Conservation (phyloP, 148 eudicot species). For the Polygonum aviculare region DNA sequence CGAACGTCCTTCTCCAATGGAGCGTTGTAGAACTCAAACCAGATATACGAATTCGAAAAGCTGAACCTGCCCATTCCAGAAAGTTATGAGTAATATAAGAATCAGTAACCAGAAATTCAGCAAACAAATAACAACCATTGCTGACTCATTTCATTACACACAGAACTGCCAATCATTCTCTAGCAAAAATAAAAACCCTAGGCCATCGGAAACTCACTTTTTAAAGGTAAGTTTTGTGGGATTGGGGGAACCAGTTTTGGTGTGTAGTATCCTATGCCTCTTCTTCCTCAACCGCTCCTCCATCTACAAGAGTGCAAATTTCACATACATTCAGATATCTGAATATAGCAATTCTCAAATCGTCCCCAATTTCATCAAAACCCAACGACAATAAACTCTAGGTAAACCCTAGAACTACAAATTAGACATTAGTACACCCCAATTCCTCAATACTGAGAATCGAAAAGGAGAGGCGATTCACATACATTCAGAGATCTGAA, state of each 20-base stretch:
- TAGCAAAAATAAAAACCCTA: neutral
- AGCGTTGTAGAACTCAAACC: conserved; percentile 88
- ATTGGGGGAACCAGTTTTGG: conserved; percentile 71
- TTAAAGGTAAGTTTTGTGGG: conserved; percentile 72
- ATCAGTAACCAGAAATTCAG: neutral
- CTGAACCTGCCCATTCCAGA: conserved; percentile 53
- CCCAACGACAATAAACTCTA: neutral
- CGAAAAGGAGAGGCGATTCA: too few relatives aligned
- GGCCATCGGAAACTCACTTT: conserved; percentile 40
- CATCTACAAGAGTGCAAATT: conserved; percentile 36
- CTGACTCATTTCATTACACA: neutral
- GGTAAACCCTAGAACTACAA: neutral
- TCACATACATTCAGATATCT: neutral
- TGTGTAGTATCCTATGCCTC: conserved; percentile 64
- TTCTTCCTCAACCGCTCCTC: conserved; percentile 87
- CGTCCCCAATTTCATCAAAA: neutral
- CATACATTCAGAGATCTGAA: too few relatives aligned
- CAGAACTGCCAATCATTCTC: neutral
- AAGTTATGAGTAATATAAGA: neutral
- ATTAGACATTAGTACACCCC: too few relatives aligned
- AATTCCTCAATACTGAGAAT: too few relatives aligned
- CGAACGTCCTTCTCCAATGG: conserved; percentile 71
- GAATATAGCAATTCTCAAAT: neutral
- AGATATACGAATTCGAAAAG: conserved; percentile 71
- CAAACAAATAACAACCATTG: neutral